phyloP scores from a whole-genome alignment of 2,329 filamentous ascomycete species.

The Malbranchea zuffiana region DNA sequence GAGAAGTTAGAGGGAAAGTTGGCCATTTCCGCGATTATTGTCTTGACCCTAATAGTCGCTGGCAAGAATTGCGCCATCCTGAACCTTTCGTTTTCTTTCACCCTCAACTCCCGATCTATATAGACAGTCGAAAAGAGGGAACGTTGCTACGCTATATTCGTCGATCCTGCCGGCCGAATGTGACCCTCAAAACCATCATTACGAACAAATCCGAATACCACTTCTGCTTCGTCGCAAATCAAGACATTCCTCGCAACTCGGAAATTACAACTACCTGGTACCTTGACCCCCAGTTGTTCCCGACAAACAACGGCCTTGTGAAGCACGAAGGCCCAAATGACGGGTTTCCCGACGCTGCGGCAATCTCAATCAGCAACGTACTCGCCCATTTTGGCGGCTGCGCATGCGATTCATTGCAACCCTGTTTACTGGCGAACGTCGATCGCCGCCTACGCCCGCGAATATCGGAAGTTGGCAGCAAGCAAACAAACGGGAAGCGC shows the following conservation, averaged over 20 bases:
- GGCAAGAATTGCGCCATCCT: constrained; percentile 50
- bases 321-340: constrained; percentile 32
- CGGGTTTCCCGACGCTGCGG: constrained; percentile 31
- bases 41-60: constrained; percentile 53
- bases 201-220: constrained; percentile 70
- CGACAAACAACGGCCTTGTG: constrained; percentile 29
- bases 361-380: constrained; percentile 38
- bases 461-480: constrained; percentile 23
- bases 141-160: constrained; percentile 80
- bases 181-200: constrained; percentile 76
- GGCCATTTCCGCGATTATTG: constrained; percentile 65
- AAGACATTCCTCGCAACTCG: constrained; percentile 52
- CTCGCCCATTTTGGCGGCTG: constrained; percentile 41
- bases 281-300: constrained; percentile 31
- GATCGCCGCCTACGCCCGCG: constrained; percentile 34
- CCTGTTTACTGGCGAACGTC: constrained; percentile 33
- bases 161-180: constrained; percentile 82
- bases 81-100: constrained; percentile 78
- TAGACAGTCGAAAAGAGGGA: constrained; percentile 81
- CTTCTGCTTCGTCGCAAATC: constrained; percentile 83
- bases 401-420: constrained; percentile 32
- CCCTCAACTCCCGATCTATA: constrained; percentile 76
- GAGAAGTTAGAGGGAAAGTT: constrained; percentile 67
- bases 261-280: constrained; percentile 42
- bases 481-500: constrained; percentile 38